Conservation (phyloP, 2,329 filamentous ascomycete species). For the Thielaviopsis musarum region DNA sequence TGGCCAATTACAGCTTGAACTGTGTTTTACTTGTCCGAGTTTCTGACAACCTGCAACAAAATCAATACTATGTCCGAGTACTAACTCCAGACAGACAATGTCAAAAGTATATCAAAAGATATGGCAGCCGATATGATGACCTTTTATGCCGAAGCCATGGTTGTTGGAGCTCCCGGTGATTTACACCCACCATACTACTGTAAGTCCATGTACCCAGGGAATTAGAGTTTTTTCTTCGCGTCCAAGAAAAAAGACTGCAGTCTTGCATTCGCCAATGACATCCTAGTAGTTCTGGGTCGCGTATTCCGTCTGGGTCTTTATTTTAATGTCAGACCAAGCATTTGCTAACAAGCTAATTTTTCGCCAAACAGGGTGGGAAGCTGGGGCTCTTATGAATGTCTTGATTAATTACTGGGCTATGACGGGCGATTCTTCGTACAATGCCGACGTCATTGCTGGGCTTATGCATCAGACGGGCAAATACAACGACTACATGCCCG, state of each 20-base stretch:
- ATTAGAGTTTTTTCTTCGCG: neutral
- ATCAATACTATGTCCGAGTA: neutral
- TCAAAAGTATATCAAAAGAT: slow-evolving; percentile 30
- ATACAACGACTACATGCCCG: slow-evolving; percentile 61
- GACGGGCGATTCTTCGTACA: slow-evolving; percentile 57
- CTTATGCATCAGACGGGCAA: slow-evolving; percentile 60
- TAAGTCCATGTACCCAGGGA: neutral
- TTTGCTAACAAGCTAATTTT: slow-evolving; percentile 19
- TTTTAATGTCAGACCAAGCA: neutral
- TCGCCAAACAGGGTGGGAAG: slow-evolving; percentile 46
- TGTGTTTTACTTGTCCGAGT: too few relatives aligned
- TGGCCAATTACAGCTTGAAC: too few relatives aligned
- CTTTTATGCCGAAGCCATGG: slow-evolving; percentile 18
- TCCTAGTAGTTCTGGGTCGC: too few relatives aligned
- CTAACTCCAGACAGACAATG: slow-evolving; percentile 25
- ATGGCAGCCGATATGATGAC: slow-evolving; percentile 33
- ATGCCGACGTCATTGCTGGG: slow-evolving; percentile 47
- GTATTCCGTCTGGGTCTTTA: too few relatives aligned
- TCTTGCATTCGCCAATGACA: too few relatives aligned
- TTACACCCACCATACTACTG: slow-evolving; percentile 11
- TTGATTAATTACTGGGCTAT: slow-evolving; percentile 77
- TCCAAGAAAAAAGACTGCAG: too few relatives aligned
- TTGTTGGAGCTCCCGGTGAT: slow-evolving; percentile 18
- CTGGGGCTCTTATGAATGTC: slow-evolving; percentile 52
- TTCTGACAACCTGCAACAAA: neutral